Base-by-base conservation (phyloP, 2,329 filamentous ascomycete genomes). In the Talaromyces verruculosus region DNA sequence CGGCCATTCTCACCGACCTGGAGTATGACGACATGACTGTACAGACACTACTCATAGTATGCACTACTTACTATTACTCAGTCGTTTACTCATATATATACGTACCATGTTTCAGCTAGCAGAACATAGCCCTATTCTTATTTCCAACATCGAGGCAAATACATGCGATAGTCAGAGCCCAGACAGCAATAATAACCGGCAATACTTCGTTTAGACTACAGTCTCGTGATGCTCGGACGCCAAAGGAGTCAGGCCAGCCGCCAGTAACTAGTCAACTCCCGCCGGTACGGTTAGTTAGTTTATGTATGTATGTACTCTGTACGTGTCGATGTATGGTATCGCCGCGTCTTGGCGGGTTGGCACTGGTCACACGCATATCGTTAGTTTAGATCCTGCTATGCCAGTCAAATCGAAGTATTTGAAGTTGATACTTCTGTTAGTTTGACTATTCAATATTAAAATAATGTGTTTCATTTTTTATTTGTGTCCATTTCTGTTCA, bases 141-240 rank as follows among this genome's bases (percentile, higher is more conserved):
- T 33, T 17, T 10, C 3, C 49, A n/a, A 13, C 30, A 33, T 33
- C 15, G 7, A 53, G 49, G 28, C 49, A 53, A 53, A 53, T 33
- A 30, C 5, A 30, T n/a, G 25, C 25, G 25, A 25, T 25, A 25
- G 2, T 25, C 3, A 25, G 25, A 25, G 25, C 25, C 25, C 25
- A 25, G 25, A 30, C 19, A n/a, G 3, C 25, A n/a, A 4, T 19
- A 11, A 10, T 47, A 22, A 11, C 43, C 11, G 15, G 39, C 5
- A 13, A 41, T n/a, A 25, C 15, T 5, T 25, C 19, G 19, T 15
- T 58, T 28, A 28, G 5, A 57, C 33, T 37, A 28, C 33, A 25
- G 58, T 60, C 39, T 45, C 39, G 39, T 60, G 39, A 45, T 43
- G 39, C 39, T 45, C 19, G 58, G 45, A 25, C 57, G 11, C 28